These are phyloP conservation scores for Naganishia liquefaciens DNA, from an alignment of 1,284 basidiomycete species.

Conservation along the genomic window DNA sequence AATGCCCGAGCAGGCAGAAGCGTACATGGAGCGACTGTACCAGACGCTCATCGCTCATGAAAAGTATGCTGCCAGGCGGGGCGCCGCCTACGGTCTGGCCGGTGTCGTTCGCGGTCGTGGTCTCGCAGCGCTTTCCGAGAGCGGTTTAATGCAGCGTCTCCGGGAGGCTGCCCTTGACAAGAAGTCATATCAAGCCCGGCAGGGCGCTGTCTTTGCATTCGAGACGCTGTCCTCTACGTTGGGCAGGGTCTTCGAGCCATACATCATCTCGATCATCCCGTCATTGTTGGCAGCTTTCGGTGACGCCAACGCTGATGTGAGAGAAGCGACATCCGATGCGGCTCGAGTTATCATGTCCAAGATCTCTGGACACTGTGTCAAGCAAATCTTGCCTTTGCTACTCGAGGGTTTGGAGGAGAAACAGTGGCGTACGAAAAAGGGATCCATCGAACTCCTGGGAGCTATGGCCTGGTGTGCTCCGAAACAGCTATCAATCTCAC, in stretches of 20 bases:
- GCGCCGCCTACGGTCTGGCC: slow-evolving; percentile 94
- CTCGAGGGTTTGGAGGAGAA: slow-evolving; percentile 94
- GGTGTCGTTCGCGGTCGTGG: slow-evolving; percentile 90
- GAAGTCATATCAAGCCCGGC: slow-evolving; percentile 78
- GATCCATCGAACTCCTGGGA: slow-evolving; percentile 95
- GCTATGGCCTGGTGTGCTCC: slow-evolving; percentile 99
- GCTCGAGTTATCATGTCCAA: slow-evolving; percentile 93
- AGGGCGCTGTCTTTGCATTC: slow-evolving; percentile 93
- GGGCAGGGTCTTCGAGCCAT: slow-evolving; percentile 90
- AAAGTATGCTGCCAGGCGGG: slow-evolving; percentile 89
- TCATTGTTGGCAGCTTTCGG: slow-evolving; percentile 86
- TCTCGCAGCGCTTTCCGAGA: slow-evolving; percentile 80
- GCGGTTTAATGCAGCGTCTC: slow-evolving; percentile 73
- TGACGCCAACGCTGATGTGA: slow-evolving; percentile 84
- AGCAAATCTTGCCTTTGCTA: slow-evolving; percentile 87
- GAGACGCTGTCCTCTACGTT: slow-evolving; percentile 86
- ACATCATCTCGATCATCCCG: slow-evolving; percentile 81
- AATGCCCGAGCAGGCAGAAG: slow-evolving; percentile 62
- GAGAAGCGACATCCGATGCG: slow-evolving; percentile 92
- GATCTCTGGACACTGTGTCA: slow-evolving; percentile 88
- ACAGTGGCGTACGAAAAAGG: slow-evolving; percentile 97
- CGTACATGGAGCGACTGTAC: slow-evolving; percentile 74
- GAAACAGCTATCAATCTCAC: slow-evolving; percentile 86
- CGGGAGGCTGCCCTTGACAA: slow-evolving; percentile 84
- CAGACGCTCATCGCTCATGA: slow-evolving; percentile 71